These are phyloP conservation scores for Boehmeria nivea DNA, from an alignment of 306 rosid genomes.

Conservation along the genomic window DNA sequence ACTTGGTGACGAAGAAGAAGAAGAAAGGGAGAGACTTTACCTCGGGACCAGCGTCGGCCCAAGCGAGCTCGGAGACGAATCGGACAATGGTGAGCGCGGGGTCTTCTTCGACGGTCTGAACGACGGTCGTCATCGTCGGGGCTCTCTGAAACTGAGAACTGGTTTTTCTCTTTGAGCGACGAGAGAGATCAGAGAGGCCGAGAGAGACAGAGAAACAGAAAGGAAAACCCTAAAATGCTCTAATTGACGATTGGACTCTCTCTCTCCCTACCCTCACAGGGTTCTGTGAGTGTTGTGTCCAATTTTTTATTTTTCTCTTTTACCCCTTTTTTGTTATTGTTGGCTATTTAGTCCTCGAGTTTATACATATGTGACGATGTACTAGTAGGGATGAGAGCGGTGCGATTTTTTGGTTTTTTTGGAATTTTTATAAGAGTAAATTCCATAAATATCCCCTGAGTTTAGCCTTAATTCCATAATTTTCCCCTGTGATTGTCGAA, in stretches of 20 bases:
- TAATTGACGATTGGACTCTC: background rate
- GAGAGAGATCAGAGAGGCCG: background rate
- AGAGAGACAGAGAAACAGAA: conserved; percentile 21
- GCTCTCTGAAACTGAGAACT: conserved; percentile 34
- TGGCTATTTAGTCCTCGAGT: too few species aligned
- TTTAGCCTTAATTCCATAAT: too few species aligned
- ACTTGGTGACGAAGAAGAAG: background rate
- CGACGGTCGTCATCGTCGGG: conserved; percentile 72
- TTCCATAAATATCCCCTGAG: too few species aligned
- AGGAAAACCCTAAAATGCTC: conserved; percentile 5
- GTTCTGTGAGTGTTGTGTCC: background rate
- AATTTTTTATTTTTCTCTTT: background rate
- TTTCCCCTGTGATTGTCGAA: too few species aligned
- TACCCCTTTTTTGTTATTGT: background rate
- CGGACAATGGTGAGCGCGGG: conserved; percentile 76
- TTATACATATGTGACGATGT: too few species aligned
- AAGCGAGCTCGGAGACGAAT: conserved; percentile 76
- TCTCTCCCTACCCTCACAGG: background rate
- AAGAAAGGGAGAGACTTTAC: conserved; percentile 21
- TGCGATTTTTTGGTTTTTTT: too few species aligned
- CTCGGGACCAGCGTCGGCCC: conserved; percentile 95
- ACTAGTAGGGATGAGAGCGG: too few species aligned
- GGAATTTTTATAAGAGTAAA: too few species aligned
- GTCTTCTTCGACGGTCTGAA: conserved; percentile 86
- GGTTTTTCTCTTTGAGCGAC: conserved; percentile 1